Evolutionary conservation across 768 basidiomycete genomes (phyloP), one percentile per base, ranked within the genome.

Genomic region (Tremella fuciformis): DNA sequence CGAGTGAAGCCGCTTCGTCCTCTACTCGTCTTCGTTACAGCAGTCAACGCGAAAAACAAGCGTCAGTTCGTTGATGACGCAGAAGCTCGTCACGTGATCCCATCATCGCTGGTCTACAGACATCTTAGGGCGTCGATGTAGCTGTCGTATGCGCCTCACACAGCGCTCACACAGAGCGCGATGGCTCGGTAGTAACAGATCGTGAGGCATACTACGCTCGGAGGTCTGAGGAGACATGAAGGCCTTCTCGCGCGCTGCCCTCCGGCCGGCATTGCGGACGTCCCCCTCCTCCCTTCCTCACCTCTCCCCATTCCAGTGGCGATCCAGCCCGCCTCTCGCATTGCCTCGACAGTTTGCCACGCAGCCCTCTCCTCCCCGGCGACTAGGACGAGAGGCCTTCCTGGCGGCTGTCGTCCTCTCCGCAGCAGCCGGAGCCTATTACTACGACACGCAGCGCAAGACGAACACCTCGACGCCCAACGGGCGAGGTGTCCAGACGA

Each of bases 391-490:
- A 2, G 55, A 61, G n/a, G 59, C 29, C 1, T 13, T 59, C 11
- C n/a, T 59, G 6, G 58, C 70, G 13, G 50, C 58, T n/a, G 59
- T 48, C 8, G 25, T 68, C 0, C 51, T 68, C 8, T 29, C 59
- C 7, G 55, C 62, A 16, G 66, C 70, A 1, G 61, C 41, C 24
- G 55, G 39, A 7, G 39, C 57, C n/a, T 72, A 72, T 49, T 55
- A 57, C 51, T 66, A 63, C 44, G 63, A 61, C 9, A 25, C 34
- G 9, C 11, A 47, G 15, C 39, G 13, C 29, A n/a, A 18, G 21
- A 24, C 53, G 13, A 21, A 16, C 2, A 22, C 49, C 8, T 21
- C 59, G n/a, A 9, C 51, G 2, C 47, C 39, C 34, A 26, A 25
- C 15, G 49, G 53, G 16, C 39, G 47, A 18, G 44, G 38, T 2